Evolutionary conservation across 371 early-diverging fungal genomes (phyloP), one percentile per base, ranked within the genome.

Genomic region (Nematocida sp.): DNA sequence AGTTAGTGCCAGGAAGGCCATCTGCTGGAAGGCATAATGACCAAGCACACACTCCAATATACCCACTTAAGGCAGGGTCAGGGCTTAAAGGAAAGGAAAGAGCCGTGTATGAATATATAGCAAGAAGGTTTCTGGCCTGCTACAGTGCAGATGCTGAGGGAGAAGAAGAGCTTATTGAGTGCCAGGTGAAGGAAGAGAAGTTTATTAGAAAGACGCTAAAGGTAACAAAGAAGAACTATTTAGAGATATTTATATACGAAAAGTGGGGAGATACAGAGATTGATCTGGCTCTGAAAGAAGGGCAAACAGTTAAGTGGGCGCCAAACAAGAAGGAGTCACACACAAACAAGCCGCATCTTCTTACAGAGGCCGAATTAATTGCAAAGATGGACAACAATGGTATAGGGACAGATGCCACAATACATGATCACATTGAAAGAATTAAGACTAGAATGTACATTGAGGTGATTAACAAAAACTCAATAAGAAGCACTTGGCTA

Each of bases 351-450:
- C 99, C 98, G 0, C 86, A 87, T 6, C 87, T 92, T 54, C 88
- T 99, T 52, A 93, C 93, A 0, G 97, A 97, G 82, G 89, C 92
- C 6, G 97, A 97, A 18, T 89, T 99, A 47, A 95, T 99, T 84
- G 88, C 89, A 1, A 84, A 93, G 46, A 98, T 99, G 98, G 96
- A 97, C 86, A 91, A 92, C 86, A 92, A 94, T 83, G 95, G 95
- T 39, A 98, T 99, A 58, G 99, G 98, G 3, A 99, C 99, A 3
- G 99, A 99, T 86, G 98, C 98, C 0, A 99, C 98, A 0, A 98
- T 98, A 61, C 94, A 94, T 44, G 96, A 97, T 55, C 98, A 98
- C 75, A 99, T 99, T 82, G 93, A 95, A 80, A 96, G 92, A 76
- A 92, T 99, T 33, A 89, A 91, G 4, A 92, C 91, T 5, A 90